A percentile compares a stretch with the other conserved stretches of the same genome.
phyloP scores from a whole-genome alignment of 257 asterid species.

The Solanum ossicruentum region DNA sequence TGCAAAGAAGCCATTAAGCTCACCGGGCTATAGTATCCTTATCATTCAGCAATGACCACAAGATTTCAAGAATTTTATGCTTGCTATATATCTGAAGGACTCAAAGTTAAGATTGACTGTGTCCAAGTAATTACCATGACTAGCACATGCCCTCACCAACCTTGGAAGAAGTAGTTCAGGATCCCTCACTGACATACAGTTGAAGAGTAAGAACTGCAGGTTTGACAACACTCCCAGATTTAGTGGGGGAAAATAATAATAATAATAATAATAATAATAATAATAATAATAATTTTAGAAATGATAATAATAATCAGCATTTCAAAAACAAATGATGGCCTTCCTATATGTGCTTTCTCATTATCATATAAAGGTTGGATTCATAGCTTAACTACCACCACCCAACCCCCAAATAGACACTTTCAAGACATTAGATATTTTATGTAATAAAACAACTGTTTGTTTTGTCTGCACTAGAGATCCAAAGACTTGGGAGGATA shows the following conservation, averaged over 20 bases:
- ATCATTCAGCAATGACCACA: neutral
- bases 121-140: slow-evolving; percentile 51
- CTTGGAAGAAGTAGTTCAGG: slow-evolving; percentile 90
- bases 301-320: neutral
- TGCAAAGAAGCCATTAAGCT: neutral
- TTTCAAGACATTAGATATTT: neutral
- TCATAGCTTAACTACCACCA: neutral
- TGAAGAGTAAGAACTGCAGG: slow-evolving; percentile 90
- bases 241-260: neutral
- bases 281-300: neutral
- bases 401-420: neutral
- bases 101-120: neutral
- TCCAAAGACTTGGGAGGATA: neutral
- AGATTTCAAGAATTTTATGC: neutral
- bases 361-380: neutral
- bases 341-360: neutral
- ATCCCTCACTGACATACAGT: slow-evolving; percentile 95
- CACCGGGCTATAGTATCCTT: neutral
- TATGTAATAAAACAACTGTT: neutral
- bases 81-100: neutral
- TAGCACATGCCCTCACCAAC: slow-evolving; percentile 56
- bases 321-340: neutral
- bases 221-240: neutral
- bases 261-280: neutral
- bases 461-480: neutral